Percentiles rank a stretch among this genome's conserved stretches.
Evolutionary conservation across 768 basidiomycete genomes (phyloP).

Genomic region (Agaricus sinodeliciosus): DNA sequence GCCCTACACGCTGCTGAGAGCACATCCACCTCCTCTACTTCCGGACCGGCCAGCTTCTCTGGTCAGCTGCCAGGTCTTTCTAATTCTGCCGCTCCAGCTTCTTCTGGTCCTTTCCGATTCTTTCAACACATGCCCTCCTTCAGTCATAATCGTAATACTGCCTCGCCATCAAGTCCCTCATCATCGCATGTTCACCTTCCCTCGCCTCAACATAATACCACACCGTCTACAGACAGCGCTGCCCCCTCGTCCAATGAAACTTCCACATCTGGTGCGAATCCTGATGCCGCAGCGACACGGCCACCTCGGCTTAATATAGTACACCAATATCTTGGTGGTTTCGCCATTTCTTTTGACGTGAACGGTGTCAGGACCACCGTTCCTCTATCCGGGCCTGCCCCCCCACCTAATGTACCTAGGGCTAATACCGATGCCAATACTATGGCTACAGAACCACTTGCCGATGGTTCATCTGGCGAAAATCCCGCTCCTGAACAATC

Average conservation of each 20-base stretch:
- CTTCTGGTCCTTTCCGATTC: conserved; percentile 14
- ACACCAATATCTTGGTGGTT: conserved; percentile 12
- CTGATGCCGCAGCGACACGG: background rate
- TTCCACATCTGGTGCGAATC: background rate
- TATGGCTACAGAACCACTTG: background rate
- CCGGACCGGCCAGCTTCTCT: conserved; percentile 6
- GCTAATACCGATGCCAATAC: background rate
- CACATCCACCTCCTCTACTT: background rate
- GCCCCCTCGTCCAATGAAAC: background rate
- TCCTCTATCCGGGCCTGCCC: background rate
- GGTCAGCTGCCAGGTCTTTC: conserved; percentile 3
- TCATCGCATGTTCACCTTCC: background rate
- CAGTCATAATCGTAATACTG: background rate
- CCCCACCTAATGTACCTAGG: background rate
- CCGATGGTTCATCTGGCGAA: background rate
- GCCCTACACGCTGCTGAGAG: conserved; percentile 5
- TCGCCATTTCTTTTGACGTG: conserved; percentile 13
- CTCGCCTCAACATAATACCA: background rate
- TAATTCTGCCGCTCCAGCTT: conserved; percentile 2
- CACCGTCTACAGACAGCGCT: background rate
- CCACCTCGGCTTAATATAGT: background rate
- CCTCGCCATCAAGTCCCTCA: background rate
- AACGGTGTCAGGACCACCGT: background rate
- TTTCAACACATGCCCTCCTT: conserved; percentile 15
- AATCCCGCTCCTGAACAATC: background rate